Base-by-base conservation (phyloP, 2,329 filamentous ascomycete species). In the Exophiala sp. region DNA sequence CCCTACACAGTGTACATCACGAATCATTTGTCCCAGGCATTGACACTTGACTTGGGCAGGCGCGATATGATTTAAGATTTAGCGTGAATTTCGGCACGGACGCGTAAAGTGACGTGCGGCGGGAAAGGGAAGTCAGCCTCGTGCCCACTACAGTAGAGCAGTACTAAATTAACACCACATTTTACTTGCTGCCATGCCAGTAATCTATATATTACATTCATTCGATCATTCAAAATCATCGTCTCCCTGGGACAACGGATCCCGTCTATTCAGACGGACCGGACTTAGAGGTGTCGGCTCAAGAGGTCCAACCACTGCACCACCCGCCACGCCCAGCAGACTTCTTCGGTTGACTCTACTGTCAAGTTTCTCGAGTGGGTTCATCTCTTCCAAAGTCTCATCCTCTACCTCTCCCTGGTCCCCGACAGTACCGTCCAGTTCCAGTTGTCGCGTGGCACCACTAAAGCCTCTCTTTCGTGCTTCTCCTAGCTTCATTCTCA, bases 141-240 rank as follows among this genome's bases (percentile, higher is more conserved):
- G 2, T 29, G 24, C 24, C 7, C 24, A 29, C 5, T 4, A 5
- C 24, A 29, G 16, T 18, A 18, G 16, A 18, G 16, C 4, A 29
- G 5, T 29, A 2, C 24, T 5, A 5, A 5, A 2, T 29, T 29
- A 29, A 4, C 5, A 29, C 1, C 24, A 5, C 24, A 8, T 5
- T 29, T 8, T 29, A 29, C 24, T 29, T 29, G 24, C 7, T 5
- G 24, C 24, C 24, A 29, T 29, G n/a, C n/a, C n/a, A n/a, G n/a
- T 18, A 16, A 42, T 35, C 49, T 36, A 41, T 46, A 45, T 49
- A 29, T 29, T 8, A 8, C 7, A 42, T 29, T 29, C 24, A 43
- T 43, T 45, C 43, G 2, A 33, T 72, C 68, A 74, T 72, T 76
- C 74, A 69, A 77, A 77, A 65, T 75, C 73, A 62, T 76, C 73